phyloP scores from a whole-genome alignment of 2,329 filamentous ascomycete genomes.

The Emergomyces africanus region DNA sequence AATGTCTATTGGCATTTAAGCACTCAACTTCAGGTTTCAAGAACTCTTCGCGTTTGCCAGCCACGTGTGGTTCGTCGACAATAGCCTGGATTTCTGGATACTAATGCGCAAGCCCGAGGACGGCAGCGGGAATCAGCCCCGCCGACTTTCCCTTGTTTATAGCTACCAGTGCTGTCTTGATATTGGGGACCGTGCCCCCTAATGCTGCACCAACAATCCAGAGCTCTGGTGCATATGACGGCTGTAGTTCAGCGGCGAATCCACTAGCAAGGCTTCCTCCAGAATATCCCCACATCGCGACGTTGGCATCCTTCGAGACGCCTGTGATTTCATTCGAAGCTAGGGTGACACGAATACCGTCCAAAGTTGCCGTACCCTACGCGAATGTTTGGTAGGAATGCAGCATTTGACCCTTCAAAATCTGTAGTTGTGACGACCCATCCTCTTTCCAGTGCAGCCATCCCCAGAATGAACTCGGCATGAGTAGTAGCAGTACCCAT shows the following conservation, averaged over 20 bases:
- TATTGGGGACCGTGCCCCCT: conserved; percentile 36
- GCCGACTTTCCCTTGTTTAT: conserved; percentile 22
- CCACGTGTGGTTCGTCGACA: conserved; percentile 9
- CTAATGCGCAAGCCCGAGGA: conserved; percentile 17
- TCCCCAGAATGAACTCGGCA: conserved; percentile 21
- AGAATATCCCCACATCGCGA: conserved; percentile 44
- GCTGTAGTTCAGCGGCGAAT: conserved; percentile 39
- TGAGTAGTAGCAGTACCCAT: conserved; percentile 22
- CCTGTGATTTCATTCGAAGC: conserved; percentile 17
- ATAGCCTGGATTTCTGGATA: conserved; percentile 13
- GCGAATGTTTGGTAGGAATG: conserved; percentile 30
- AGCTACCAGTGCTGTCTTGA: conserved; percentile 23
- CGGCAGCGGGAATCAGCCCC: conserved; percentile 24
- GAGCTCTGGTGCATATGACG: conserved; percentile 40
- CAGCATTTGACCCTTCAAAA: conserved; percentile 32
- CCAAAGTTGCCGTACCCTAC: conserved; percentile 34
- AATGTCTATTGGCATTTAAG: conserved; percentile 11
- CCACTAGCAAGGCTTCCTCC: conserved; percentile 40
- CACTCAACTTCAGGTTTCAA: conserved; percentile 13
- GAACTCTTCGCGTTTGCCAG: conserved; percentile 13
- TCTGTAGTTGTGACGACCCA: conserved; percentile 40
- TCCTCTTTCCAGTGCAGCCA: conserved; percentile 28
- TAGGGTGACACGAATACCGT: conserved; percentile 32
- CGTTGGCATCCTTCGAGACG: conserved; percentile 20
- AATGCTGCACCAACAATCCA: conserved; percentile 37